Percentiles rank a stretch among this genome's conserved stretches.
phyloP scores from a whole-genome alignment of 768 basidiomycete genomes.

The Myochromella boudieri region DNA sequence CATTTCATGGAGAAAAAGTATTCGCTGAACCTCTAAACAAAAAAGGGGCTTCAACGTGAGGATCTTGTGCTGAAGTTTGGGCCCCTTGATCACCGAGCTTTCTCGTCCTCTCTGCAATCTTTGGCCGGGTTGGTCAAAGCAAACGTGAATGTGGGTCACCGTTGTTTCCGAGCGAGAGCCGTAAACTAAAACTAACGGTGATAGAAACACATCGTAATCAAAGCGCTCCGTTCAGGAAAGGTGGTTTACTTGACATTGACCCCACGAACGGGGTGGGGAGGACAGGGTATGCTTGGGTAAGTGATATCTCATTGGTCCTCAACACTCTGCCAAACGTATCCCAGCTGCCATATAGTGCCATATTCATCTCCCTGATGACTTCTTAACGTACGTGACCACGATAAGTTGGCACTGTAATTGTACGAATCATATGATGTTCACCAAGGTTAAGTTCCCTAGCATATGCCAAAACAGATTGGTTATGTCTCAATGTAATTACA shows the following conservation, averaged over 20 bases:
- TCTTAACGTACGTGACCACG: too few relatives aligned
- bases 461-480: not conserved
- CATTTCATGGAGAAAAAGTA: not conserved
- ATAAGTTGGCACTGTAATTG: too few relatives aligned
- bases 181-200: not conserved
- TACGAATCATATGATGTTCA: not conserved
- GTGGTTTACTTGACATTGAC: constrained; percentile 53
- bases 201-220: constrained; percentile 60
- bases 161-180: not conserved
- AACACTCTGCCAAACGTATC: constrained; percentile 4
- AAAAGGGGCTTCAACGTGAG: constrained; percentile 63
- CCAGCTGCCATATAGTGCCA: constrained; percentile 65
- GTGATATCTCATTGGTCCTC: constrained; percentile 20
- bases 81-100: constrained; percentile 50
- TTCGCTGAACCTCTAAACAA: not conserved
- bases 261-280: constrained; percentile 82
- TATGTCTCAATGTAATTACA: constrained; percentile 19
- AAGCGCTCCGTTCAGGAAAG: constrained; percentile 52
- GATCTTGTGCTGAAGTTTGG: constrained; percentile 81
- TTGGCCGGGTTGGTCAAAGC: constrained; percentile 72
- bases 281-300: constrained; percentile 81
- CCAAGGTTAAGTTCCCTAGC: not conserved
- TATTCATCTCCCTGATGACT: constrained; percentile 29
- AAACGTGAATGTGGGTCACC: constrained; percentile 70
- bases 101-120: constrained; percentile 58